Conservation (phyloP, 2,329 filamentous ascomycete species). For the Neofusicoccum parvum region DNA sequence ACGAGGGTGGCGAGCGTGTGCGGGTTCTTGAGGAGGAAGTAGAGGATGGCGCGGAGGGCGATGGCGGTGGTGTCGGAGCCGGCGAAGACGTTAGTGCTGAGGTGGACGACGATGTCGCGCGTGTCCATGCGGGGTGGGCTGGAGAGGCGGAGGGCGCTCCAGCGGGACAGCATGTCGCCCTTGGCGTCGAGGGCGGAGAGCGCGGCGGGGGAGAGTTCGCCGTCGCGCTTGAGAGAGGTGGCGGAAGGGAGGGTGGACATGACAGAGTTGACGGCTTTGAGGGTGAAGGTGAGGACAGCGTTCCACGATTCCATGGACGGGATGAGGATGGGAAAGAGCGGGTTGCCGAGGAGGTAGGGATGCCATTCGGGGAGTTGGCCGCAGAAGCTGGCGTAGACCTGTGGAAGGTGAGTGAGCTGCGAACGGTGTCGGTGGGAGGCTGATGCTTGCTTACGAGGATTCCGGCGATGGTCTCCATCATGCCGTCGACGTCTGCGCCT, state of each 20-base stretch:
- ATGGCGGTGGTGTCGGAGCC: conserved; percentile 41
- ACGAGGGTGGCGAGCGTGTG: conserved; percentile 27
- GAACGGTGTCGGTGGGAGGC: no score
- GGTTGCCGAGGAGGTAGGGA: conserved; percentile 32
- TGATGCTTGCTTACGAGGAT: conserved; percentile 23
- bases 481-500: conserved; percentile 42
- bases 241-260: conserved; percentile 32
- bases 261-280: conserved; percentile 36
- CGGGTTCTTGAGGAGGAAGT: conserved; percentile 31
- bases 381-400: conserved; percentile 31
- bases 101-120: conserved; percentile 37
- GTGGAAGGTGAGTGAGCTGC: not conserved
- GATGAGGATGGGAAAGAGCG: conserved; percentile 33
- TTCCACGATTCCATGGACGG: conserved; percentile 41
- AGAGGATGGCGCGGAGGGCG: conserved; percentile 38
- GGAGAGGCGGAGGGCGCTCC: conserved; percentile 34
- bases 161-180: conserved; percentile 42
- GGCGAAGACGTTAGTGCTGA: conserved; percentile 38
- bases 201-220: conserved; percentile 32
- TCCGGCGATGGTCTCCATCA: conserved; percentile 29
- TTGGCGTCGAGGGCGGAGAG: conserved; percentile 31
- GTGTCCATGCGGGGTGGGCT: conserved; percentile 38
- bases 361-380: conserved; percentile 35
- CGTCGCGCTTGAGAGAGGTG: conserved; percentile 36
- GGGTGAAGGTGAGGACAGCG: conserved; percentile 34